Evolutionary conservation across 192 early-diverging fungal genomes (phyloP), one percentile per base, ranked within the genome.

Genomic region (Linderina pennispora): DNA sequence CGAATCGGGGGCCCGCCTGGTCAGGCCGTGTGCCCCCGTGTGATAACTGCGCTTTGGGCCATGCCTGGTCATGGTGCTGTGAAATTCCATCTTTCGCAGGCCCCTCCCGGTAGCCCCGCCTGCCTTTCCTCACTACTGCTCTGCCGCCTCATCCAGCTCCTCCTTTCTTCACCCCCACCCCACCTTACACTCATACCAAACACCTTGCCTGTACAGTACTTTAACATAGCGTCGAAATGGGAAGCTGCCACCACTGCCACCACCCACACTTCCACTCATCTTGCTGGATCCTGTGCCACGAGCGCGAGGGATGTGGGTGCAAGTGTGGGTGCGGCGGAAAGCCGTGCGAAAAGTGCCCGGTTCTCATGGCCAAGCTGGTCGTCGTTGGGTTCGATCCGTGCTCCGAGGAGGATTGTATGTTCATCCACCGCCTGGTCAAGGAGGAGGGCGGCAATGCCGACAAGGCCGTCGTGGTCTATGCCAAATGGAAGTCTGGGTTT

Each of bases 401-500:
- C 11, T 43, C 32, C 13, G 40, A 60, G n/a, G 64, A 67, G 21
- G 64, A 67, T 33, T 50, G 53, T 8, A 67, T 67, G 19, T 67
- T 67, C 40, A 22, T 67, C 23, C 64, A 55, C 40, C 55, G 60
- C 49, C 48, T 53, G 3, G 64, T 67, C 3, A 57, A 60, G 15
- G 41, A 56, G 36, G 64, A 67, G 36, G 38, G 41, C 8, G 64
- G 64, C 6, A 43, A 67, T 19, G 52, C 48, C 10, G 64, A 67
- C 18, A 60, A 60, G 37, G 58, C 64, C 1, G 64, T 67, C 14
- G 3, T 33, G 8, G 36, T 50, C 13, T 67, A 58, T 56, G 56
- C 57, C n/a, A 67, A 67, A 24, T 67, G 57, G 57, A 67, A 67
- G 56, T 50, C 56, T 14, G 64, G 64, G 4, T 45, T 41, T 28